A percentile compares a stretch with the other conserved stretches of the same genome.
phyloP scores from a whole-genome alignment of 2,329 filamentous ascomycete genomes.

The Penicillium sp. region DNA sequence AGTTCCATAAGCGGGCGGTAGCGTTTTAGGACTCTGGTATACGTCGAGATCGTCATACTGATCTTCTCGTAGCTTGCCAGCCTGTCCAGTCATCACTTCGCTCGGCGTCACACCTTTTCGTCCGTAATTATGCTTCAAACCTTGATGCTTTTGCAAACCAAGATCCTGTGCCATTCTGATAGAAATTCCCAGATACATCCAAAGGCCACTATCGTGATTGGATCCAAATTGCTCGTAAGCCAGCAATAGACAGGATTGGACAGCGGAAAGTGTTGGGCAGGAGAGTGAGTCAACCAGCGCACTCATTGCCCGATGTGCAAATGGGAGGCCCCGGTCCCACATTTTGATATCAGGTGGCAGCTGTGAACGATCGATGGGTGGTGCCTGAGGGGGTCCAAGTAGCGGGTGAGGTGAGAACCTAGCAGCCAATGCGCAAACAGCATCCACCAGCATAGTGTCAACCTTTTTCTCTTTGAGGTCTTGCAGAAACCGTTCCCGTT shows the following conservation, averaged over 20 bases:
- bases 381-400: constrained; percentile 52
- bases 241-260: constrained; percentile 79
- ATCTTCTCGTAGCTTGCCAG: constrained; percentile 45
- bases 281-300: constrained; percentile 80
- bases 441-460: constrained; percentile 82
- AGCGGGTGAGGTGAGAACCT: constrained; percentile 69
- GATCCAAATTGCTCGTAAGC: constrained; percentile 89
- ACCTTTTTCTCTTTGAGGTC: constrained; percentile 77
- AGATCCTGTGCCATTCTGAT: constrained; percentile 81
- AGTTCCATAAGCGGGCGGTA: constrained; percentile 53
- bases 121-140: constrained; percentile 60
- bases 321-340: constrained; percentile 73
- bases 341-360: constrained; percentile 35
- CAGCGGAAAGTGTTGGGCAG: constrained; percentile 77
- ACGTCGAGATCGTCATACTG: constrained; percentile 45
- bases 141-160: constrained; percentile 78
- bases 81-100: constrained; percentile 49
- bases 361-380: constrained; percentile 47
- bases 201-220: constrained; percentile 83
- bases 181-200: constrained; percentile 89
- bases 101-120: constrained; percentile 57
- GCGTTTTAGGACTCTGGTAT: constrained; percentile 22
- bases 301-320: constrained; percentile 79
- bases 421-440: constrained; percentile 78
- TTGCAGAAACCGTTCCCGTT: constrained; percentile 69